These are phyloP conservation scores for Jamesozyma piceae DNA, from an alignment of 805 yeast species.

Conservation along the genomic window DNA sequence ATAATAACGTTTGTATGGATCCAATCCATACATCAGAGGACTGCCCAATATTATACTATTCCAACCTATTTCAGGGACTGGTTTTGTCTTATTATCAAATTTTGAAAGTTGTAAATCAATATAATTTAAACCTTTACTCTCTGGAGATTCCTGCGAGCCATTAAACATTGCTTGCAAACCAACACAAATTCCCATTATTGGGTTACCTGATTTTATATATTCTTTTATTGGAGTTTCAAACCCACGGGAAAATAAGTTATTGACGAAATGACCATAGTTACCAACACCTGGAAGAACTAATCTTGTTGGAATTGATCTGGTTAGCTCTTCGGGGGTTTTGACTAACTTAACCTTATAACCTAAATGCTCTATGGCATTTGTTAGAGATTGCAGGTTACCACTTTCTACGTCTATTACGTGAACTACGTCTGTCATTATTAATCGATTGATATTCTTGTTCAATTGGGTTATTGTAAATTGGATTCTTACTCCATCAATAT, in stretches of 20 bases:
- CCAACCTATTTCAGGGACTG: slow-evolving; percentile 98
- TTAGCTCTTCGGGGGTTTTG: slow-evolving; percentile 48
- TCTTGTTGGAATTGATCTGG: slow-evolving; percentile 36
- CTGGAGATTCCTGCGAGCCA: slow-evolving; percentile 67
- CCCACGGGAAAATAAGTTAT: slow-evolving; percentile 49
- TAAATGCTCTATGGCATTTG: slow-evolving; percentile 71
- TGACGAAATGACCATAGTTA: slow-evolving; percentile 88
- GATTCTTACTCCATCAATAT: too few species aligned
- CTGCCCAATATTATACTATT: slow-evolving; percentile 38
- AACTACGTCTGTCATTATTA: slow-evolving; percentile 19
- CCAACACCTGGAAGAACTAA: slow-evolving; percentile 95
- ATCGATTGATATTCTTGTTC: background rate
- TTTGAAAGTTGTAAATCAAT: slow-evolving; percentile 45
- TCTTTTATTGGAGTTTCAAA: slow-evolving; percentile 56
- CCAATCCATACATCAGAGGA: slow-evolving; percentile 48
- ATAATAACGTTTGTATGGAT: slow-evolving; percentile 65
- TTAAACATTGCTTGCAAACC: slow-evolving; percentile 82
- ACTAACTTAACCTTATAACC: slow-evolving; percentile 65
- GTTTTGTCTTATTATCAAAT: slow-evolving; percentile 51
- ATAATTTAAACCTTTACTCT: slow-evolving; percentile 50
- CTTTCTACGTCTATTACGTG: slow-evolving; percentile 86
- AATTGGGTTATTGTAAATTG: background rate
- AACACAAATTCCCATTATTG: slow-evolving; percentile 95
- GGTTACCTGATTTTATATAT: slow-evolving; percentile 69
- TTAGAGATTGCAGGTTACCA: slow-evolving; percentile 84